phyloP scores from a whole-genome alignment of 2,329 filamentous ascomycete species.

The Penicillium sp. region DNA sequence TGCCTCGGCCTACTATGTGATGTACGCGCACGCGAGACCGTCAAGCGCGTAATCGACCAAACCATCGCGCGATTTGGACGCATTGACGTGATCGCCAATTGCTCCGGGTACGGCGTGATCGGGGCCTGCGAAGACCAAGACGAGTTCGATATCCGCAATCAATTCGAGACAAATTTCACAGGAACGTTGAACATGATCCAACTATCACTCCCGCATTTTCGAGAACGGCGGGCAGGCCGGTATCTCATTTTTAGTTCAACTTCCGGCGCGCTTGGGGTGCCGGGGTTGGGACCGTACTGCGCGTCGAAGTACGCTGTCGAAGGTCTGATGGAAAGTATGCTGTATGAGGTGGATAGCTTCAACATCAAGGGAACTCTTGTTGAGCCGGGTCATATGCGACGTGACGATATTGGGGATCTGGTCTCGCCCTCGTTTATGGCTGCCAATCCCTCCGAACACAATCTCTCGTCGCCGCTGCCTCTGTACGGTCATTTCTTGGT shows the following conservation, averaged over 20 bases:
- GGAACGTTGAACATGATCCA: conserved; percentile 93
- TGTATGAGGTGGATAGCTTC: conserved; percentile 90
- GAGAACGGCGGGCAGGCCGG: conserved; percentile 70
- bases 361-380: conserved; percentile 93
- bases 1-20: conserved; percentile 86
- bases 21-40: conserved; percentile 77
- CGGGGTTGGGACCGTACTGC: conserved; percentile 89
- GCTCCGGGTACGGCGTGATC: conserved; percentile 92
- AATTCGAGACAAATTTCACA: conserved; percentile 98
- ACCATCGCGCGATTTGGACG: conserved; percentile 74
- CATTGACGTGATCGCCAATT: conserved; percentile 89
- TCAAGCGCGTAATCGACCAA: conserved; percentile 67
- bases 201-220: conserved; percentile 81
- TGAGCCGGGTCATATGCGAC: conserved; percentile 81
- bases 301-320: conserved; percentile 97
- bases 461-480: conserved; percentile 58
- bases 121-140: conserved; percentile 96
- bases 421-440: conserved; percentile 30
- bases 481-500: conserved; percentile 92
- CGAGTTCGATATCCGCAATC: conserved; percentile 88
- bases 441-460: conserved; percentile 26
- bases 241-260: conserved; percentile 96
- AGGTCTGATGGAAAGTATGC: conserved; percentile 91
- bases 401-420: conserved; percentile 63
- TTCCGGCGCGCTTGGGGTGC: conserved; percentile 87